Conservation (phyloP, 2,329 filamentous ascomycete genomes). For the Ramichloridium luteum region DNA sequence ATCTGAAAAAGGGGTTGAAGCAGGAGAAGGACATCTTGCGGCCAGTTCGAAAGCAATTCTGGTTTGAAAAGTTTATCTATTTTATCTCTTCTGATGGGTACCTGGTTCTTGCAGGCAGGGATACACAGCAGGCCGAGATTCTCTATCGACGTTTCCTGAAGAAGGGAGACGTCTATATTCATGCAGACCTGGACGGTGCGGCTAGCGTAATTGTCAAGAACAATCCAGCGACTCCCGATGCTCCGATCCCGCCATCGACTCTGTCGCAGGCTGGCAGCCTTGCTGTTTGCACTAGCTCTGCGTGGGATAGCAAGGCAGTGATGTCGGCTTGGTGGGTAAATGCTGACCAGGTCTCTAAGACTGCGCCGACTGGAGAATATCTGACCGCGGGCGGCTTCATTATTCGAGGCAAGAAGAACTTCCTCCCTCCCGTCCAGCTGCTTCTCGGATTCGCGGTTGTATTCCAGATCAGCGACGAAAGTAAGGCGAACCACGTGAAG, state of each 20-base stretch:
- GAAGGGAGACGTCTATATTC: constrained; percentile 83
- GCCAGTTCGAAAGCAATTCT: constrained; percentile 69
- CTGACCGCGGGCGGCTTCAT: constrained; percentile 67
- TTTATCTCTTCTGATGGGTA: constrained; percentile 95
- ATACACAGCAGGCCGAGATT: constrained; percentile 79
- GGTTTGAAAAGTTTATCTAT: constrained; percentile 96
- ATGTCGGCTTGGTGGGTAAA: constrained; percentile 97
- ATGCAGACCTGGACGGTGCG: constrained; percentile 78
- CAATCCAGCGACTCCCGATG: constrained; percentile 60
- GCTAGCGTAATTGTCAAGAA: constrained; percentile 86
- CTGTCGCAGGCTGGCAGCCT: constrained; percentile 80
- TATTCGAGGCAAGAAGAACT: constrained; percentile 80
- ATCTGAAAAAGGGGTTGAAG: constrained; percentile 78
- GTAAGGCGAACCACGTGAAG: constrained; percentile 66
- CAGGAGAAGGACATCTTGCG: constrained; percentile 81
- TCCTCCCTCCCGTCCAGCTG: constrained; percentile 73
- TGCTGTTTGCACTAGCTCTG: constrained; percentile 71
- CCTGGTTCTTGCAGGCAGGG: constrained; percentile 73
- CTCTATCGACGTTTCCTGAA: constrained; percentile 78
- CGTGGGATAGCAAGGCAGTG: constrained; percentile 92
- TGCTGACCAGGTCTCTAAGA: constrained; percentile 82
- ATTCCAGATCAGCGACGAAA: constrained; percentile 82
- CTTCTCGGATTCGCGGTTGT: constrained; percentile 77
- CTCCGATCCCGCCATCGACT: constrained; percentile 82
- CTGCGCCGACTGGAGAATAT: constrained; percentile 65